phyloP scores from a whole-genome alignment of 495 filamentous ascomycete species.

The Penicillium coffeae region DNA sequence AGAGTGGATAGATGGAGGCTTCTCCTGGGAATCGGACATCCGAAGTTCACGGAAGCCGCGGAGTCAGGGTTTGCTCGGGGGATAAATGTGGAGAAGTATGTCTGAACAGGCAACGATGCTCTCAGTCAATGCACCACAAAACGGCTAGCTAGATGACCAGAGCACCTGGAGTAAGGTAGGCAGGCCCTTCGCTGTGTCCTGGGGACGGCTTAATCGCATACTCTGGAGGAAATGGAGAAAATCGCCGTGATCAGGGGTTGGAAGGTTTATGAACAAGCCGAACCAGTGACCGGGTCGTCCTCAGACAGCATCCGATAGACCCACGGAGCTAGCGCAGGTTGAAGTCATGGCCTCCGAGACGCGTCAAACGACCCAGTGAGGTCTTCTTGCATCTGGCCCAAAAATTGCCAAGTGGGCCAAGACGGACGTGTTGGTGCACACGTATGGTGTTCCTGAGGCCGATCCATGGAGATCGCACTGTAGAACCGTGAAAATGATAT shows the following conservation, averaged over 20 bases:
- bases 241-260: not conserved
- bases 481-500: too few species aligned
- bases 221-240: constrained; percentile 2
- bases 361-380: constrained; percentile 7
- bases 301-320: constrained; percentile 11
- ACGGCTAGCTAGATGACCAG: constrained; percentile 2
- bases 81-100: not conserved
- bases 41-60: not conserved
- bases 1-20: constrained; percentile 6
- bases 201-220: constrained; percentile 17
- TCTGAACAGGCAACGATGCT: not conserved
- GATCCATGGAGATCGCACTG: not conserved
- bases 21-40: constrained; percentile 20
- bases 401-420: not conserved
- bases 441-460: not conserved
- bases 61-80: not conserved
- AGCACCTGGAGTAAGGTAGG: not conserved
- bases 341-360: constrained; percentile 17
- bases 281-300: not conserved
- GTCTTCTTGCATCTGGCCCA: not conserved
- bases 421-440: not conserved
- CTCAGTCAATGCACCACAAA: not conserved
- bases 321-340: constrained; percentile 24
- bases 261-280: not conserved
- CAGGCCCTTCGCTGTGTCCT: constrained; percentile 5